Evolutionary conservation across 1,284 basidiomycete species (phyloP).

Genomic region (Cryptococcus sp.): DNA sequence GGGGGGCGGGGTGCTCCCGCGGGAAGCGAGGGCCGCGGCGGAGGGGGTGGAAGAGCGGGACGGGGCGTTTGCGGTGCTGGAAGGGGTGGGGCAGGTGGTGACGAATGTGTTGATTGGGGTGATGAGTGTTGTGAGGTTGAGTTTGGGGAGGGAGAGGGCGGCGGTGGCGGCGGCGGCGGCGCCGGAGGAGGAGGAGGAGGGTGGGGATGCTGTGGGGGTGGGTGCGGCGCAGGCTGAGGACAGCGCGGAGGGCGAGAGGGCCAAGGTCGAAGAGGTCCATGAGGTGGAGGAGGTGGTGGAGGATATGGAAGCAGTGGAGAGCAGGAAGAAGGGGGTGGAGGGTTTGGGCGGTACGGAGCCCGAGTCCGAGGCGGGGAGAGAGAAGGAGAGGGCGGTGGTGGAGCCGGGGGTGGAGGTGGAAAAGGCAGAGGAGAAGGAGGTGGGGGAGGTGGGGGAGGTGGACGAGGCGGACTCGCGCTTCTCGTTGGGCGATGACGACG

Average conservation of each 20-base stretch:
- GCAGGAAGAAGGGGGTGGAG: not conserved
- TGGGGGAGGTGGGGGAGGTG: not conserved
- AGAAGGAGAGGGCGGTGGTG: no score
- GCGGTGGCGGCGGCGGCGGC: not conserved
- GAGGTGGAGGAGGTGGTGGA: not conserved
- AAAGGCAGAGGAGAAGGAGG: not conserved
- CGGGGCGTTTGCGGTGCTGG: constrained; percentile 40
- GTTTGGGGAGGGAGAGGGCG: not conserved
- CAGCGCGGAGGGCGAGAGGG: no score
- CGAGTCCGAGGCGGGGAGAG: no score
- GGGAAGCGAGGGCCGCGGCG: not conserved
- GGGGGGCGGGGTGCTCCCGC: not conserved
- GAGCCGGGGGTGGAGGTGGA: not conserved
- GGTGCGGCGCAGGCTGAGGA: not conserved
- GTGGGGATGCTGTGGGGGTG: not conserved
- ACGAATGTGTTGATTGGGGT: constrained; percentile 42
- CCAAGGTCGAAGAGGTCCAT: not conserved
- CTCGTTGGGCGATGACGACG: not conserved
- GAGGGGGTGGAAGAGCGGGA: constrained; percentile 25
- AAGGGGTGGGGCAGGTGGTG: constrained; percentile 30
- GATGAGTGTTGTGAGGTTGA: constrained; percentile 30
- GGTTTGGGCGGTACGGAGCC: no score
- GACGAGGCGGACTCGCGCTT: not conserved
- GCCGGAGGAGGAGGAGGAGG: no score
- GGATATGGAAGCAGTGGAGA: not conserved